These are phyloP conservation scores for Lachnellula willkommii DNA, from an alignment of 2,329 filamentous ascomycete species.

Conservation along the genomic window DNA sequence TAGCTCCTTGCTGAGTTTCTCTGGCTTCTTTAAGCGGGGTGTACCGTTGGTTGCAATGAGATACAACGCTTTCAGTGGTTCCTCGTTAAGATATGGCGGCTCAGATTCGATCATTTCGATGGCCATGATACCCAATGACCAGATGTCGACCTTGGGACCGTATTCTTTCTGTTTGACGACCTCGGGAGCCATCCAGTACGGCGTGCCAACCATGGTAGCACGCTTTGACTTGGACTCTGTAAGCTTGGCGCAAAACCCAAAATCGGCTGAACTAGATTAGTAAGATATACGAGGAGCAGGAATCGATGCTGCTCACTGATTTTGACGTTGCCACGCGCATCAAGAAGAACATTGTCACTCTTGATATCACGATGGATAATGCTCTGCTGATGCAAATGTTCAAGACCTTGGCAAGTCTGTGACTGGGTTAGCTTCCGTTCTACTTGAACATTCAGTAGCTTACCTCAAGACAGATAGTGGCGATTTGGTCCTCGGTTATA, in stretches of 20 bases:
- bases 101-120: slow-evolving; percentile 99
- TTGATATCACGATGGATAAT: slow-evolving; percentile 99
- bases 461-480: slow-evolving; percentile 94
- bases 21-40: slow-evolving; percentile 92
- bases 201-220: slow-evolving; percentile 97
- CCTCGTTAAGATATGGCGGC: slow-evolving; percentile 95
- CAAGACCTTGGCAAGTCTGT: slow-evolving; percentile 90
- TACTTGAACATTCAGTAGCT: slow-evolving; percentile 29
- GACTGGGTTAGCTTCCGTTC: slow-evolving; percentile 10
- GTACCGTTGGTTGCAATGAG: slow-evolving; percentile 98
- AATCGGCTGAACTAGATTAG: slow-evolving; percentile 69
- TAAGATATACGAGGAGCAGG: background rate
- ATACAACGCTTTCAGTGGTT: slow-evolving; percentile 93
- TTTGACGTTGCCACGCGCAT: slow-evolving; percentile 92
- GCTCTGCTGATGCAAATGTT: slow-evolving; percentile 90
- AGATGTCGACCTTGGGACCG: slow-evolving; percentile 96
- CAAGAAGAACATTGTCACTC: slow-evolving; percentile 94
- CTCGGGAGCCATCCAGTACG: slow-evolving; percentile 99
- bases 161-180: slow-evolving; percentile 99
- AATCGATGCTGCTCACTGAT: slow-evolving; percentile 63
- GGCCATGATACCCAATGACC: slow-evolving; percentile 98
- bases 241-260: slow-evolving; percentile 97
- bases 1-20: slow-evolving; percentile 95
- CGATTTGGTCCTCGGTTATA: slow-evolving; percentile 95
- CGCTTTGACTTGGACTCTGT: slow-evolving; percentile 96